Evolutionary conservation across 2,329 filamentous ascomycete species (phyloP), one percentile per base, ranked within the genome.

Genomic region (Aureobasidium sp.): DNA sequence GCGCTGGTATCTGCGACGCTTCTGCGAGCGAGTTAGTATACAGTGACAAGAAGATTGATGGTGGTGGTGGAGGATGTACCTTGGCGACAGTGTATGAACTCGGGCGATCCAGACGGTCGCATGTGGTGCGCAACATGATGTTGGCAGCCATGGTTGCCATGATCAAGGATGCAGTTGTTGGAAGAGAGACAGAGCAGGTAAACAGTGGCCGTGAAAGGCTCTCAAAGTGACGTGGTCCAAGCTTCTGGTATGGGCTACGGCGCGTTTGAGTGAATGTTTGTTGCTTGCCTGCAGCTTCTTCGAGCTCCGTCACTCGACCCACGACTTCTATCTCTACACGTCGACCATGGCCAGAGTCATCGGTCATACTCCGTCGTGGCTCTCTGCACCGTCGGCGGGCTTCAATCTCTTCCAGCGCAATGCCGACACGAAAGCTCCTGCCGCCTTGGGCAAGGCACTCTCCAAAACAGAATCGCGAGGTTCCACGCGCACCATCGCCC

Each of bases 61-160:
- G n/a, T 40, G 11, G n/a, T 40, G n/a, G 42, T 52, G 2, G 19
- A 14, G 2, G 17, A 42, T 80, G 73, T 78, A 95, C 93, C 78
- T 89, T 89, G 77, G 83, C 87, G 65, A 85, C 82, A 71, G 92
- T 96, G 78, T 99, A 99, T 69, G 93, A 92, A 74, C 93, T 97
- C 19, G 94, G 93, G 76, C 87, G 89, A 76, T 99, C 94, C 66
- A 99, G 85, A 64, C 94, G 84, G 56, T 97, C 93, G 65, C 97
- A 89, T 7, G 94, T 97, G 73, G 82, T 86, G 71, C 84, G 78
- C 65, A 77, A 71, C 44, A 50, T 58, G 44, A 63, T 61, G 39
- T 53, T 61, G 33, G 60, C 49, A 19, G 42, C 19, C 33, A 33
- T 47, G 49, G 49, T 29, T 19, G 56, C n/a, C 24, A 49, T 40